Evolutionary conservation across 2,329 filamentous ascomycete species (phyloP), one percentile per base, ranked within the genome.

Genomic region (Epicoccum sorghinum): DNA sequence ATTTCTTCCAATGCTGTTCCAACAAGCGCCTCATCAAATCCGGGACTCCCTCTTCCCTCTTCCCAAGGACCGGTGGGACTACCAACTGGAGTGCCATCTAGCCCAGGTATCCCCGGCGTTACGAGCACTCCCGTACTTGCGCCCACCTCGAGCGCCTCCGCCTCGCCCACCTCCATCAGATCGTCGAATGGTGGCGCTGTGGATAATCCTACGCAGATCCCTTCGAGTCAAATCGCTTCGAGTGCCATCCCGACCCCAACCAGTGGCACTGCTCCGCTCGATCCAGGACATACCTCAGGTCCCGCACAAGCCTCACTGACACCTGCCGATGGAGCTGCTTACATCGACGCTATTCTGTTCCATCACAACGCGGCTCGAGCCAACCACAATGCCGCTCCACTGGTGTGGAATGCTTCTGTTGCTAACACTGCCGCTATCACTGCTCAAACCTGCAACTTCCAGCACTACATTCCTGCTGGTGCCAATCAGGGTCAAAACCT

Each of bases 401-500:
- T 97, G 40, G 71, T 68, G 45, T 98, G 90, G 89, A 82, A 87
- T 65, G 69, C 78, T 91, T 49, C 89, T 86, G 49, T 70, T 72
- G 50, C 78, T 29, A 9, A 39, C 1, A 65, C 87, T 47, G 91
- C 91, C 55, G 68, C 82, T 27, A 81, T 73, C 30, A 96, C 92
- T 75, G 79, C 83, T 37, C 93, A 93, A 65, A 81, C 78, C 29
- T 97, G 93, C 76, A 78, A 81, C 35, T 96, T 96, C 66, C 80
- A 79, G 35, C 93, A 98, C 53, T 62, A 59, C 45, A 61, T 65
- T 13, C 60, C 64, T 22, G 12, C 57, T 1, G 59, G 56, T 23
- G 55, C 44, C 50, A 81, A 83, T 39, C 93, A 98, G 80, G 95
- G 95, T 60, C 95, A 99, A 80, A 99, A 98, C 83, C 88, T 98